Evolutionary conservation across 208 protist genomes (phyloP), one percentile per base, ranked within the genome.

Genomic region (Acanthamoeba comandoni): DNA sequence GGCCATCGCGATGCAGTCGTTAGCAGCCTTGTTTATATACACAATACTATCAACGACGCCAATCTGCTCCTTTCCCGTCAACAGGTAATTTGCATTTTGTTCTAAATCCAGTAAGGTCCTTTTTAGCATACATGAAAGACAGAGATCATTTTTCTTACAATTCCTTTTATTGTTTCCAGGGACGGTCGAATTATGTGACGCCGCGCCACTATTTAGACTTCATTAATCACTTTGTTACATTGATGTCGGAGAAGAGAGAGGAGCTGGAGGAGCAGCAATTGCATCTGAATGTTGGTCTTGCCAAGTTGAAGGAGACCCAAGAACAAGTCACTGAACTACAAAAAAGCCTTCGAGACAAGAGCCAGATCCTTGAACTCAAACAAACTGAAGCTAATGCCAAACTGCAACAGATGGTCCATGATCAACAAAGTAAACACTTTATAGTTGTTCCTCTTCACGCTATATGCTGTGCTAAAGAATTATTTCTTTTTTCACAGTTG

Each of bases 171-270:
- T 29, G 58, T 4, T 7, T 31, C n/a, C n/a, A 79, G 17, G 67
- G 86, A 7, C 62, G 86, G 8, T 91, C 69, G 55, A 82, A 91
- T 69, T 98, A 97, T 92, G 95, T 99, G 60, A 99, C 98, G 2
- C 98, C 99, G 75, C 96, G 98, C 2, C 98, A 99, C 94, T 99
- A 98, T 94, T 97, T 98, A 29, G 98, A 99, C 90, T 98, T 98
- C 79, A 98, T 99, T 69, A 95, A 94, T 9, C 98, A 99, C 79
- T 98, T 98, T 55, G 95, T 97, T 35, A 29, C 93, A 1, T 91
- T 99, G n/a, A 97, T 98, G 82, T 87, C 93, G 9, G 97, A 99
- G 91, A 99, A 99, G 94, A 91, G 96, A 29, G 91, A 94, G 9
- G 94, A 97, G 53, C 96, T 99, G 15, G 95, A 96, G 31, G 98